phyloP scores from a whole-genome alignment of 1,284 basidiomycete genomes.

The Microstroma glucosiphilum region DNA sequence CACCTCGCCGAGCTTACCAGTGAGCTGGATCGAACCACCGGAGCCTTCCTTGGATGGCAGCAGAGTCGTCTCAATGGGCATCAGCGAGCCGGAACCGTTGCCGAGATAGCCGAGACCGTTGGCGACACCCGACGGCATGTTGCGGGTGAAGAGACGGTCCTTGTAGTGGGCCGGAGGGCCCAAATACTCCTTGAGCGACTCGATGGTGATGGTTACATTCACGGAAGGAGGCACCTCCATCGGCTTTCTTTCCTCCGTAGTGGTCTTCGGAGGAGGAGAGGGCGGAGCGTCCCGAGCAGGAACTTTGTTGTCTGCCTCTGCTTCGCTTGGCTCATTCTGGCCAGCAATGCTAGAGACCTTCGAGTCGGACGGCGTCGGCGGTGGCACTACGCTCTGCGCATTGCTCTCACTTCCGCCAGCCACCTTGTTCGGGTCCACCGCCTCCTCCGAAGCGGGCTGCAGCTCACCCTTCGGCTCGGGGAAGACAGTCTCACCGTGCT shows the following conservation, averaged over 20 bases:
- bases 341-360: conserved; percentile 16
- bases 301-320: conserved; percentile 7
- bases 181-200: conserved; percentile 90
- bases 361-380: conserved; percentile 19
- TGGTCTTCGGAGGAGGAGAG: conserved; percentile 54
- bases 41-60: conserved; percentile 45
- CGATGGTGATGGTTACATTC: conserved; percentile 72
- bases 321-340: not conserved
- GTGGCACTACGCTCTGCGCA: conserved; percentile 47
- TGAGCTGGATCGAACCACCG: conserved; percentile 71
- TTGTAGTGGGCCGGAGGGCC: conserved; percentile 93
- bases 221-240: conserved; percentile 74
- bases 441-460: conserved; percentile 23
- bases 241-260: conserved; percentile 73
- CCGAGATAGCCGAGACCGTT: conserved; percentile 92
- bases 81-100: conserved; percentile 90
- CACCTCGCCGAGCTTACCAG: conserved; percentile 95
- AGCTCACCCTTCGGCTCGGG: conserved; percentile 59
- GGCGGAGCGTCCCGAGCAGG: conserved; percentile 29
- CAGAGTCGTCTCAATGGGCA: conserved; percentile 73
- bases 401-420: conserved; percentile 31
- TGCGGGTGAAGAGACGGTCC: conserved; percentile 79
- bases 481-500: conserved; percentile 80
- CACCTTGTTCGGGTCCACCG: conserved; percentile 10
- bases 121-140: conserved; percentile 78